A percentile compares a stretch with the other conserved stretches of the same genome.
These are phyloP conservation scores for Coemansia sp. DNA, from an alignment of 192 early-diverging fungal genomes.

Conservation along the genomic window DNA sequence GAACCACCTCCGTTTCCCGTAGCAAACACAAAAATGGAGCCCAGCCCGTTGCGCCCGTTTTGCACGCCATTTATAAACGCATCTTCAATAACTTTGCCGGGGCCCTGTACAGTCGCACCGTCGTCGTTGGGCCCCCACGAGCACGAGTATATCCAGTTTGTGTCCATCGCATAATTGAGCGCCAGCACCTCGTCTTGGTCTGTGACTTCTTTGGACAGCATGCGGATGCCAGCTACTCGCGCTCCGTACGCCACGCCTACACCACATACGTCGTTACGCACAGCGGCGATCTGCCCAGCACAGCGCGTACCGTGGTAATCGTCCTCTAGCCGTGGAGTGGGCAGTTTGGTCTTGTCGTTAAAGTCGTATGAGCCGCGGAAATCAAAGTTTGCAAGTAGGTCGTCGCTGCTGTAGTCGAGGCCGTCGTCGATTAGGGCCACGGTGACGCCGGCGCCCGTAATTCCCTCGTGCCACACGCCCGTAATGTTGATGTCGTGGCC, in stretches of 20 bases:
- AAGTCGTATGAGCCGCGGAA: constrained; percentile 93
- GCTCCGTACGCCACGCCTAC: constrained; percentile 91
- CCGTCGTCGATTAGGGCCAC: constrained; percentile 97
- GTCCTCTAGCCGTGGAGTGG: constrained; percentile 70
- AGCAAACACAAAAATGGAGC: constrained; percentile 92
- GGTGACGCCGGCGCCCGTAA: constrained; percentile 82
- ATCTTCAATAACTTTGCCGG: constrained; percentile 72
- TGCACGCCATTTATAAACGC: constrained; percentile 86
- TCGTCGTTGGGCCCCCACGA: constrained; percentile 94
- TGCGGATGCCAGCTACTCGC: constrained; percentile 83
- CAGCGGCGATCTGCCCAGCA: constrained; percentile 95
- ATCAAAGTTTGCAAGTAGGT: constrained; percentile 87
- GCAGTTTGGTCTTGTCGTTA: constrained; percentile 75
- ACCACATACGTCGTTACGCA: constrained; percentile 88
- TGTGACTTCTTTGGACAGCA: constrained; percentile 86
- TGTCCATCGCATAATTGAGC: constrained; percentile 83
- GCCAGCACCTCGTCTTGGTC: constrained; percentile 91
- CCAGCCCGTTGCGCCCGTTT: constrained; percentile 80
- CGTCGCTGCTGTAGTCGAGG: constrained; percentile 80
- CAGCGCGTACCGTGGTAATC: constrained; percentile 97
- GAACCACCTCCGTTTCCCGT: constrained; percentile 83
- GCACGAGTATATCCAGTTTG: constrained; percentile 95
- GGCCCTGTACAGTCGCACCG: constrained; percentile 82
- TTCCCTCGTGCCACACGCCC: constrained; percentile 85
- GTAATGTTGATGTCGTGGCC: constrained; percentile 94